Conservation (phyloP, 495 filamentous ascomycete species). For the Baudoinia panamericana region DNA sequence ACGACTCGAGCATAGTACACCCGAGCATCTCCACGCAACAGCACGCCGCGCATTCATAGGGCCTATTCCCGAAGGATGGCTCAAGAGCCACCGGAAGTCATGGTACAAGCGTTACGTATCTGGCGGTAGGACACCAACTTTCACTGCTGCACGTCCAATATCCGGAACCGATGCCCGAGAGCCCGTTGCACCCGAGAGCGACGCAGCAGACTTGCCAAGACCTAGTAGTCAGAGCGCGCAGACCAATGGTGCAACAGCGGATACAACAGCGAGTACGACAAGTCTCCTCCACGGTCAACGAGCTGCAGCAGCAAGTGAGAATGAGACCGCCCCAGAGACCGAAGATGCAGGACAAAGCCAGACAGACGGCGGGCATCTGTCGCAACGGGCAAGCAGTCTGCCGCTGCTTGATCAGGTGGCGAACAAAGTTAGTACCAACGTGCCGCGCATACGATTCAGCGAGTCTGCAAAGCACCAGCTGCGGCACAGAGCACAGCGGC, state of each 20-base stretch:
- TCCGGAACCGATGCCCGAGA: no score
- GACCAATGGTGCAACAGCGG: not conserved
- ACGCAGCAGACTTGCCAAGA: slow-evolving; percentile 27
- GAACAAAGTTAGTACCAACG: not conserved
- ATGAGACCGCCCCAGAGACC: not conserved
- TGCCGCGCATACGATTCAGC: slow-evolving; percentile 13
- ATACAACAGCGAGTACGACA: slow-evolving; percentile 12
- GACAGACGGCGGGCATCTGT: slow-evolving; percentile 1
- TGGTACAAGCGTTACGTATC: slow-evolving; percentile 47
- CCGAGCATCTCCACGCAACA: slow-evolving; percentile 50
- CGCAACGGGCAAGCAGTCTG: not conserved
- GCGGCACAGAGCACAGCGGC: slow-evolving; percentile 22
- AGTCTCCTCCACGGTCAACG: slow-evolving; percentile 16
- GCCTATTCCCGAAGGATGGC: slow-evolving; percentile 55
- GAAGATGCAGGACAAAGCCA: not conserved
- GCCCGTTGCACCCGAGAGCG: no score
- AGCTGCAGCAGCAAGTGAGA: not conserved
- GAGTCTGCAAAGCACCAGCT: slow-evolving; percentile 22
- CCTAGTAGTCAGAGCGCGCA: slow-evolving; percentile 14
- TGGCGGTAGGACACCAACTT: slow-evolving; percentile 21
- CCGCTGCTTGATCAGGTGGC: not conserved
- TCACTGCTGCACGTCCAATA: slow-evolving; percentile 12
- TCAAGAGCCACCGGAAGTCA: slow-evolving; percentile 49
- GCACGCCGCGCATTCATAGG: slow-evolving; percentile 54
- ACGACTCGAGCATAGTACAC: slow-evolving; percentile 39